phyloP scores from a whole-genome alignment of 108 stramenopile species.

The Parmales sp. region DNA sequence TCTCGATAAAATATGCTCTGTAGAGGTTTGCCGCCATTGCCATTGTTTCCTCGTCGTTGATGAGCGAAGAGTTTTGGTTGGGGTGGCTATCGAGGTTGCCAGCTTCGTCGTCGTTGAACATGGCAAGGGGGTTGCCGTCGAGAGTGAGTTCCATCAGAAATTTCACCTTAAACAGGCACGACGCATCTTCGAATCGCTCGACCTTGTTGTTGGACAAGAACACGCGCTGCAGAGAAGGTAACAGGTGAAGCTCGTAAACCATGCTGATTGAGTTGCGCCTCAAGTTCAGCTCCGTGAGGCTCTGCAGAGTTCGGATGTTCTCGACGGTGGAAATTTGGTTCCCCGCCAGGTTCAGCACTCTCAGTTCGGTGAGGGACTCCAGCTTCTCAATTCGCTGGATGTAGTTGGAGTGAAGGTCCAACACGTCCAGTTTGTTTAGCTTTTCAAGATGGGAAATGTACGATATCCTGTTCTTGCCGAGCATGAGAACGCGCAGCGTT shows the following conservation, averaged over 20 bases:
- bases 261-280: conserved; percentile 23
- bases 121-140: conserved; percentile 26
- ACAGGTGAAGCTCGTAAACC: conserved; percentile 17
- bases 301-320: conserved; percentile 20
- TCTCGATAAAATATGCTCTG: background rate
- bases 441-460: conserved; percentile 25
- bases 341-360: conserved; percentile 42
- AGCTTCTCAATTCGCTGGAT: conserved; percentile 28
- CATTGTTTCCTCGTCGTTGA: background rate
- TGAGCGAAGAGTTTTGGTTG: no score
- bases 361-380: conserved; percentile 20
- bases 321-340: conserved; percentile 21
- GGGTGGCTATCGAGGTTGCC: no score
- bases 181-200: background rate
- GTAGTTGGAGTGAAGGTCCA: conserved; percentile 38
- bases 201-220: conserved; percentile 40
- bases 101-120: background rate
- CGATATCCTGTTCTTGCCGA: conserved; percentile 34
- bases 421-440: conserved; percentile 34
- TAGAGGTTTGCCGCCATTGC: background rate
- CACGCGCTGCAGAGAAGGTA: conserved; percentile 31
- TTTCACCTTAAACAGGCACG: conserved; percentile 11
- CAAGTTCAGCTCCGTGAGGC: conserved; percentile 43
- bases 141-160: conserved; percentile 34
- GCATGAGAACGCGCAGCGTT: conserved; percentile 35